Percentiles rank a stretch among this genome's conserved stretches.
Conservation (phyloP, 345 rosid genomes). For the Abelmoschus esculentus region DNA sequence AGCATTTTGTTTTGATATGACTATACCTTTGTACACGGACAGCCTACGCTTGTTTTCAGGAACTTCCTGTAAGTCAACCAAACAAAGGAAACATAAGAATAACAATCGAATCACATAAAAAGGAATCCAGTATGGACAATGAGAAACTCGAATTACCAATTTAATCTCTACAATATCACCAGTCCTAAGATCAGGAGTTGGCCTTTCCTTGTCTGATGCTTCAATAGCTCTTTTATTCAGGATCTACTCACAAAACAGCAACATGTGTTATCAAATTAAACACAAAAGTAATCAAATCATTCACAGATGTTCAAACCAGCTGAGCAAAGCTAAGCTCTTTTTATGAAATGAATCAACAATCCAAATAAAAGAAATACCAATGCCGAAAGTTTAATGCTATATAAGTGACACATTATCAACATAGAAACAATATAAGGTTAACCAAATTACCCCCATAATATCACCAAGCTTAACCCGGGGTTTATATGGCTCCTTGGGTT, state of each 20-base stretch:
- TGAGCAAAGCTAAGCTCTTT: not conserved
- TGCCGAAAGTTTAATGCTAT: not conserved
- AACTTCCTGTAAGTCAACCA: constrained; percentile 49
- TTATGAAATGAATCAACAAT: not conserved
- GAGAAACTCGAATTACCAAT: constrained; percentile 38
- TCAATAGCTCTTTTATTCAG: constrained; percentile 73
- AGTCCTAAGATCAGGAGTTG: constrained; percentile 69
- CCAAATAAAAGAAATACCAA: not conserved
- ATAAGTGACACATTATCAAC: not conserved
- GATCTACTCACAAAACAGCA: constrained; percentile 36
- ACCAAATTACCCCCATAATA: constrained; percentile 54
- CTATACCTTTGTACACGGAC: constrained; percentile 77
- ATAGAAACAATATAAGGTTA: not conserved
- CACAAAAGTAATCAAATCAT: not conserved
- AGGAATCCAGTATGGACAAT: constrained; percentile 1
- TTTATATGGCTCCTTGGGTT: constrained; percentile 41
- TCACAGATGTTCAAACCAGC: not conserved
- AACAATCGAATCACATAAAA: not conserved
- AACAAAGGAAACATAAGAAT: constrained; percentile 13
- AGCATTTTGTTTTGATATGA: constrained; percentile 78
- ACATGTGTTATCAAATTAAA: not conserved
- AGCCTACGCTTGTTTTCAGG: constrained; percentile 72
- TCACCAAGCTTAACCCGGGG: constrained; percentile 59
- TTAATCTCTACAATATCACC: constrained; percentile 80
- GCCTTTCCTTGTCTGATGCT: constrained; percentile 58